Percentiles rank a stretch among this genome's conserved stretches.
Conservation (phyloP, 2,329 filamentous ascomycete genomes). For the Bipolaris zeicola region DNA sequence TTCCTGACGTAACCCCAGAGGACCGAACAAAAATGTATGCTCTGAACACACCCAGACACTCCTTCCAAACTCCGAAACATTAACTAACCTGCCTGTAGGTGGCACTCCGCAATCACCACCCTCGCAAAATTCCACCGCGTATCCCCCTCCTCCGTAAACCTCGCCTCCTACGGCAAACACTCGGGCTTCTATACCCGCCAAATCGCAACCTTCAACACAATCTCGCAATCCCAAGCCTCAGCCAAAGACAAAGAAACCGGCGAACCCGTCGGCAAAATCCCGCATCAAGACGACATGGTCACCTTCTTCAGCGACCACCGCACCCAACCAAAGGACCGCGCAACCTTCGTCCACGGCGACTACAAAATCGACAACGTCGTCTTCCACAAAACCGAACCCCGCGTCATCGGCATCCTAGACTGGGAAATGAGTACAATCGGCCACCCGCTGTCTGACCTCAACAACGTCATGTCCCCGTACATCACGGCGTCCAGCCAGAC, state of each 20-base stretch:
- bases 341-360: conserved; percentile 86
- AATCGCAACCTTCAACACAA: conserved; percentile 78
- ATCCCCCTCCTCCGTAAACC: conserved; percentile 66
- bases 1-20: conserved; percentile 71
- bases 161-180: conserved; percentile 74
- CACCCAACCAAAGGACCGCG: conserved; percentile 76
- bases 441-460: conserved; percentile 90
- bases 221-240: conserved; percentile 77
- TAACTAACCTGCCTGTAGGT: conserved; percentile 56
- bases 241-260: conserved; percentile 78
- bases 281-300: conserved; percentile 80
- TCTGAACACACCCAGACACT: background rate
- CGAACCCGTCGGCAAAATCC: conserved; percentile 77
- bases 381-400: conserved; percentile 85
- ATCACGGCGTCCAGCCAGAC: conserved; percentile 49
- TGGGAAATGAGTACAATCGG: conserved; percentile 95
- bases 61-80: background rate
- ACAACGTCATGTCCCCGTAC: conserved; percentile 69
- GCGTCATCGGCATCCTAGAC: conserved; percentile 92
- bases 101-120: conserved; percentile 81
- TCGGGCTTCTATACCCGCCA: conserved; percentile 85
- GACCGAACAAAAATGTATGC: conserved; percentile 73
- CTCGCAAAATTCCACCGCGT: conserved; percentile 86
- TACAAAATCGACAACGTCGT: conserved; percentile 76
- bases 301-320: conserved; percentile 73